Evolutionary conservation across 495 filamentous ascomycete genomes (phyloP).

Genomic region (Xylaria scruposa): DNA sequence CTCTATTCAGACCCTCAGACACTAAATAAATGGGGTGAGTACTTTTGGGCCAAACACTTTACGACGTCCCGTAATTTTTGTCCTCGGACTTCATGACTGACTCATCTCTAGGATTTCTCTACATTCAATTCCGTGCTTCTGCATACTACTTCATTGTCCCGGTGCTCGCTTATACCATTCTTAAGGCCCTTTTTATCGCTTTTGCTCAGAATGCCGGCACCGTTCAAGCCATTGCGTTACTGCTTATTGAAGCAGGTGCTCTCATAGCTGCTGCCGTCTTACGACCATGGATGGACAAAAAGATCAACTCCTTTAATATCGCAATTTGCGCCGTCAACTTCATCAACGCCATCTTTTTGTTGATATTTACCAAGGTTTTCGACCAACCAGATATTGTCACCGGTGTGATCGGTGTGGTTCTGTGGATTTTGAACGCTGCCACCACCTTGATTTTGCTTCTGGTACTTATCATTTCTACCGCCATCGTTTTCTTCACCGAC

Average conservation of each 20-base stretch:
- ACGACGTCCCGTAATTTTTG: neutral
- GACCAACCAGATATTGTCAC: conserved; percentile 85
- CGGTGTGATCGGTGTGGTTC: conserved; percentile 91
- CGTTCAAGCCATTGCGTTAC: conserved; percentile 81
- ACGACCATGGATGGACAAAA: conserved; percentile 99
- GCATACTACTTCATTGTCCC: conserved; percentile 97
- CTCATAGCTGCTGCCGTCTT: conserved; percentile 80
- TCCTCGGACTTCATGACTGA: conserved; percentile 8
- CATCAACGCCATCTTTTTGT: conserved; percentile 83
- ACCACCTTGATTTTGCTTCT: conserved; percentile 88
- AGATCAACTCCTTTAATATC: conserved; percentile 97
- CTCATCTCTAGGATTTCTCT: conserved; percentile 70
- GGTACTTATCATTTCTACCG: conserved; percentile 84
- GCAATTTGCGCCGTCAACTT: conserved; percentile 90
- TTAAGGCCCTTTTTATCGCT: conserved; percentile 92
- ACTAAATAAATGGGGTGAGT: conserved; percentile 88
- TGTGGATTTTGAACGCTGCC: conserved; percentile 89
- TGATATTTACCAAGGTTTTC: conserved; percentile 82
- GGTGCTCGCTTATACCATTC: conserved; percentile 73
- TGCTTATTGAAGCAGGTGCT: conserved; percentile 83
- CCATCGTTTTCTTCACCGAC: conserved; percentile 84
- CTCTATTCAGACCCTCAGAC: conserved; percentile 91
- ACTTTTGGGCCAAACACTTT: neutral
- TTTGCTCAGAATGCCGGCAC: conserved; percentile 75
- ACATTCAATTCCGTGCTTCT: conserved; percentile 95